These are phyloP conservation scores for Setaria viridis DNA, from an alignment of 202 grass and related monocot genomes.

Conservation along the genomic window DNA sequence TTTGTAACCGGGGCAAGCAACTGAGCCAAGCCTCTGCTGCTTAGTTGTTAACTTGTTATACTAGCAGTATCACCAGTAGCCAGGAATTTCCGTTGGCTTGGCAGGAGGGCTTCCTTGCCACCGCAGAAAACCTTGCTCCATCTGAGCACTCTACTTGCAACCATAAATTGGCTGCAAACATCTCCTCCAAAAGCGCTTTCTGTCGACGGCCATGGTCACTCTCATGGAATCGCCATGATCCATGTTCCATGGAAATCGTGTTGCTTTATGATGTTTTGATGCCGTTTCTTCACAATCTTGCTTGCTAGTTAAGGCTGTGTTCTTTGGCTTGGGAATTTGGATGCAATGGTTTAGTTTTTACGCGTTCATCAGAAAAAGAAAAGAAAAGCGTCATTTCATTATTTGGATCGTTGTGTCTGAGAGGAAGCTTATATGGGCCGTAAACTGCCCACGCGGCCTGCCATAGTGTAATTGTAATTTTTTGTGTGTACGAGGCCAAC, in stretches of 20 bases:
- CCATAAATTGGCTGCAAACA: neutral
- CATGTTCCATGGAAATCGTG: neutral
- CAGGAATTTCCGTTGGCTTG: conserved; percentile 42
- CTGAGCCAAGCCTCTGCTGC: conserved; percentile 6
- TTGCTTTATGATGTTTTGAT: conserved; percentile 30
- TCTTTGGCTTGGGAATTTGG: neutral
- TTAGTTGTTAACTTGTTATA: neutral
- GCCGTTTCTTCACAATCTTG: neutral
- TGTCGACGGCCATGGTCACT: neutral
- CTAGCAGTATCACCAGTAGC: neutral
- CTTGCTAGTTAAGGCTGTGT: neutral
- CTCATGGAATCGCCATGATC: neutral
- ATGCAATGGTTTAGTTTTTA: neutral
- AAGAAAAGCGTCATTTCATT: too few relatives aligned
- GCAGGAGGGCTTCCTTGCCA: conserved; percentile 33
- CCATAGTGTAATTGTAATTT: neutral
- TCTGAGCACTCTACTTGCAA: neutral
- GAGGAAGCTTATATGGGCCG: neutral
- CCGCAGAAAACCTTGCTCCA: conserved; percentile 7
- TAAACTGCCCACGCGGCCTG: neutral
- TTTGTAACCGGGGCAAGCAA: conserved; percentile 61
- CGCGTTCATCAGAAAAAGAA: neutral
- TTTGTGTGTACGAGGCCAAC: too few relatives aligned
- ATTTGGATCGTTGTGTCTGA: too few relatives aligned
- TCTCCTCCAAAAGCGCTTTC: conserved; percentile 20